phyloP scores from a whole-genome alignment of 345 rosid species.

The Eucalyptus marginata region DNA sequence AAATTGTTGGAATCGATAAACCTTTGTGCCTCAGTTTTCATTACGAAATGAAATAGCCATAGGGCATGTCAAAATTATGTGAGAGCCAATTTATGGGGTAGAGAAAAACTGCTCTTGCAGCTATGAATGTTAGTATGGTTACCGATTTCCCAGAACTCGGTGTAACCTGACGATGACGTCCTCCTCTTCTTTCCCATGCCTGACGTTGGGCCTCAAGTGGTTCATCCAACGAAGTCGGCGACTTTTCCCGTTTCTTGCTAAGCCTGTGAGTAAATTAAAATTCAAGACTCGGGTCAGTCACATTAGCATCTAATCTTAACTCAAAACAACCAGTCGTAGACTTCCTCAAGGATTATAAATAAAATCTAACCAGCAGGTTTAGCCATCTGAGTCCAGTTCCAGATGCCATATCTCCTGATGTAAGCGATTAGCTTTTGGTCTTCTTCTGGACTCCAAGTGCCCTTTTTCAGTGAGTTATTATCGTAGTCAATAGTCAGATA shows the following conservation, averaged over 20 bases:
- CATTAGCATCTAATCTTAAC: neutral
- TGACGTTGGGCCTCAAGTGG: neutral
- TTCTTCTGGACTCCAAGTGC: neutral
- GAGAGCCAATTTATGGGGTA: neutral
- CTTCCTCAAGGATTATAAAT: neutral
- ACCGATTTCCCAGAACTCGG: neutral
- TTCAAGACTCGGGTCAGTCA: neutral
- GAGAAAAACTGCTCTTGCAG: neutral
- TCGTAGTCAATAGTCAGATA: neutral
- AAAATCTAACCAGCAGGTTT: neutral
- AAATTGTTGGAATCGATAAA: neutral
- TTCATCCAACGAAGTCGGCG: slow-evolving; percentile 7
- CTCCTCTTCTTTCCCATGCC: neutral
- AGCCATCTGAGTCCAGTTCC: slow-evolving; percentile 1
- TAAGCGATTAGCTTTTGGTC: neutral
- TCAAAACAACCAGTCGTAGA: neutral
- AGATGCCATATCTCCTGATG: neutral
- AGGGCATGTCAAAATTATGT: neutral
- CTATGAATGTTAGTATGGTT: neutral
- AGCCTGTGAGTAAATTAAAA: neutral
- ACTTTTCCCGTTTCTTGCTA: neutral
- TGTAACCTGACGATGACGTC: neutral
- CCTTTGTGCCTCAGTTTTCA: neutral
- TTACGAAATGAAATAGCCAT: neutral
- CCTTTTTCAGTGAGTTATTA: neutral